These are phyloP conservation scores for Acanthochlamys bracteata DNA, from an alignment of 106 monocot species.

Conservation along the genomic window DNA sequence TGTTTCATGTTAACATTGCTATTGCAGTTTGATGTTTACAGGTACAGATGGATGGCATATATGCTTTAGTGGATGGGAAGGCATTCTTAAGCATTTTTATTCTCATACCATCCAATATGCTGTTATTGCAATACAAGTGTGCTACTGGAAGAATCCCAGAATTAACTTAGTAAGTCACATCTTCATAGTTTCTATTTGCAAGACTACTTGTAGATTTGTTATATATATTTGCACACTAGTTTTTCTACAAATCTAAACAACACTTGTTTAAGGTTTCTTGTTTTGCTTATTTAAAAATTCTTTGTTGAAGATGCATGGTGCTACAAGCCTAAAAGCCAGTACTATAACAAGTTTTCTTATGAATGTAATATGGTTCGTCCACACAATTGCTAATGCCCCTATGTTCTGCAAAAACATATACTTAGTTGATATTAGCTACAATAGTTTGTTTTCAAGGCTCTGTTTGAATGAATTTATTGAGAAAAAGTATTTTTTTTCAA, in stretches of 20 bases:
- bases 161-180: constrained; percentile 71
- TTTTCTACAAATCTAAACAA: neutral
- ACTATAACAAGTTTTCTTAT: too few species aligned
- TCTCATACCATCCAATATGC: constrained; percentile 66
- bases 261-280: too few species aligned
- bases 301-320: too few species aligned
- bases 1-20: neutral
- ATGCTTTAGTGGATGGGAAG: constrained; percentile 70
- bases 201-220: neutral
- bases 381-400: too few species aligned
- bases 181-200: neutral
- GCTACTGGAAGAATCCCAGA: constrained; percentile 73
- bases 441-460: too few species aligned
- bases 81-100: constrained; percentile 78
- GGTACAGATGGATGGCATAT: constrained; percentile 24
- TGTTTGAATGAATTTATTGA: too few species aligned
- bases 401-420: too few species aligned
- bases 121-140: constrained; percentile 67
- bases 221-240: neutral
- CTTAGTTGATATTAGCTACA: too few species aligned
- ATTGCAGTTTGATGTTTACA: constrained; percentile 48
- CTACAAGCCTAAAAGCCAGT: too few species aligned
- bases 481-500: too few species aligned
- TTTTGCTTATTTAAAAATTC: too few species aligned
- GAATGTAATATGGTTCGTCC: too few species aligned